Base-by-base conservation (phyloP, 2,329 filamentous ascomycete species). In the Claviceps citrina region DNA sequence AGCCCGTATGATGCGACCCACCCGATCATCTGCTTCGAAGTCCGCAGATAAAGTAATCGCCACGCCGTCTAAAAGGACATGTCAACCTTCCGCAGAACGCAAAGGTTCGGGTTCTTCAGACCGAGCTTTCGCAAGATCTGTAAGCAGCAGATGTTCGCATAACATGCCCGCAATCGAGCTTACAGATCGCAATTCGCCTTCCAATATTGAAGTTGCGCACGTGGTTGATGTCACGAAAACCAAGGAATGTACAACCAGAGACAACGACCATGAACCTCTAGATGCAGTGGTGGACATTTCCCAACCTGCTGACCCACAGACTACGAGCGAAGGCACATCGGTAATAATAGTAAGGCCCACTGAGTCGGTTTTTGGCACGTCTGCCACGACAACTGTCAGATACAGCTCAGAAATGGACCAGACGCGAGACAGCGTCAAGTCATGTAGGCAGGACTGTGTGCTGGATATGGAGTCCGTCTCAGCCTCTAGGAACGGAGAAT, bases 1-100 rank as follows among this genome's bases (percentile, higher is more conserved):
- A 20, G 81, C 80, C n/a, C 73, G 82, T 39, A 85, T 87, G 81
- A 86, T 80, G 75, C 68, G 81, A 31, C 82, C 82, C 2, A 87
- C 82, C 0, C 72, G 79, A 33, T 66, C 73, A 34, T 84, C 78
- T 5, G 70, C 78, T 7, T 77, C 68, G 46, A 85, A 84, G 60
- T 70, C 71, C 0, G 64, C 72, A 3, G 79, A 83, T 5, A 84
- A 82, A 60, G 55, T 55, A 1, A 60, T 66, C 2, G 47, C 60
- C 0, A 71, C 70, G 0, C 70, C 71, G 2, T 70, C 71, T 0
- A 60, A 63, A 42, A 70, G 62, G 46, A 44, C 51, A 20, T 41
- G 45, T 7, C 47, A 47, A 31, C 50, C 51, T 8, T 44, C 47
- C 3, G 12, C 19, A 19, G 12, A 46, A 15, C 25, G 28, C 19